These are phyloP conservation scores for Xylaria sp. DNA, from an alignment of 2,329 filamentous ascomycete species.

Conservation along the genomic window DNA sequence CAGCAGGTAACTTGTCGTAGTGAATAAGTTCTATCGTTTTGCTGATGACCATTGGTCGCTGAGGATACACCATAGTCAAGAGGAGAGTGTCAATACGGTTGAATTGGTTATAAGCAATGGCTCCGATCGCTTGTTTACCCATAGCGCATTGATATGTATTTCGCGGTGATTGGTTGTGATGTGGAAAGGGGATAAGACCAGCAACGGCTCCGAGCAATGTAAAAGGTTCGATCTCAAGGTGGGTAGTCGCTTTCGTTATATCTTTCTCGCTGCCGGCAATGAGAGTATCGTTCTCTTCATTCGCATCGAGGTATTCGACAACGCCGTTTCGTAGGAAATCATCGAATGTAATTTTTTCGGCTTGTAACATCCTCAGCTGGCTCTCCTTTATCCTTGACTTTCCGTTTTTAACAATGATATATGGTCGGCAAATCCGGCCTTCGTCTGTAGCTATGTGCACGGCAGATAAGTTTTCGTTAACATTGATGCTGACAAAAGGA, in stretches of 20 bases:
- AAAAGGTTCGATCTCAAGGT: conserved; percentile 97
- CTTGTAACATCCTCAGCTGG: conserved; percentile 83
- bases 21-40: conserved; percentile 96
- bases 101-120: conserved; percentile 98
- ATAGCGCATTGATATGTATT: conserved; percentile 99
- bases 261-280: conserved; percentile 90
- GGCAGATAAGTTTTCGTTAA: conserved; percentile 90
- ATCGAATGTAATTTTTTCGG: conserved; percentile 88
- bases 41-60: conserved; percentile 96
- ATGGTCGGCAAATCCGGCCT: conserved; percentile 92
- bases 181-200: conserved; percentile 95
- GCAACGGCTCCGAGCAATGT: conserved; percentile 95
- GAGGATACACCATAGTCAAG: conserved; percentile 97
- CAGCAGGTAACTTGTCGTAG: conserved; percentile 96
- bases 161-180: conserved; percentile 98
- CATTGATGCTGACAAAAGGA: conserved; percentile 95
- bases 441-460: conserved; percentile 98
- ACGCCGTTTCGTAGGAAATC: conserved; percentile 91
- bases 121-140: conserved; percentile 99
- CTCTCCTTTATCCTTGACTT: conserved; percentile 81
- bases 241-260: conserved; percentile 84
- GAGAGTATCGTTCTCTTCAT: conserved; percentile 96
- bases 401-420: conserved; percentile 93
- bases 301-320: conserved; percentile 96
- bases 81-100: conserved; percentile 95